These are phyloP conservation scores for Selaginella moellendorffii DNA, from an alignment of 75 land plant genomes.

Conservation along the genomic window DNA sequence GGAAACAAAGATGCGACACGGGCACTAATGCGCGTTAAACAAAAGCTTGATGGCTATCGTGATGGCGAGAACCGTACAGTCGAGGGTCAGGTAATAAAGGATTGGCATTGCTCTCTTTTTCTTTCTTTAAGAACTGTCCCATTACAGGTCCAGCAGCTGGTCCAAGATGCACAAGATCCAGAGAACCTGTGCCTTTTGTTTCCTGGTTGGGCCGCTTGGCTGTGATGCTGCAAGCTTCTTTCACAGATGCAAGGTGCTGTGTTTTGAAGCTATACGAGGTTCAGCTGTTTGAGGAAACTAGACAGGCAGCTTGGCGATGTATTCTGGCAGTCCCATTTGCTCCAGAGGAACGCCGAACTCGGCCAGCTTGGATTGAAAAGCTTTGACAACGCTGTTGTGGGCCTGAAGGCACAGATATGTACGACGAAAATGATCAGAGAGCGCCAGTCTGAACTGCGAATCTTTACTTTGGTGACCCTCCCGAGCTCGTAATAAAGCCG, in stretches of 20 bases:
- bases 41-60: conserved; percentile 97
- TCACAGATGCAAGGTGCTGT: too few relatives aligned
- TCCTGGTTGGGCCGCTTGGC: conserved; percentile 98
- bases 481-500: conserved; percentile 22
- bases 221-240: too few relatives aligned
- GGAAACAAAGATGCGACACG: conserved; percentile 98
- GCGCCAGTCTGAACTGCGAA: background rate
- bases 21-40: conserved; percentile 88
- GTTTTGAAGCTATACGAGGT: too few relatives aligned
- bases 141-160: conserved; percentile 77
- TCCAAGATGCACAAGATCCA: conserved; percentile 82
- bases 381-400: conserved; percentile 18
- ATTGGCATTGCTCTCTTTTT: too few relatives aligned
- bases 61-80: conserved; percentile 92
- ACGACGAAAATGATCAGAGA: conserved; percentile 1
- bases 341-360: conserved; percentile 29
- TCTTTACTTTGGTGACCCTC: conserved; percentile 18
- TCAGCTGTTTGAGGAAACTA: too few relatives aligned
- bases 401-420: conserved; percentile 13
- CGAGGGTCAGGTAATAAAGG: conserved; percentile 71
- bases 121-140: too few relatives aligned
- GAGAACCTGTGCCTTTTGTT: conserved; percentile 77
- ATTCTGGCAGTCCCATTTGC: conserved; percentile 28
- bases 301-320: conserved; percentile 11
- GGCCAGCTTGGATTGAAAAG: conserved; percentile 23